A percentile compares a stretch with the other conserved stretches of the same genome.
phyloP scores from a whole-genome alignment of 257 asterid species.

The Nicotiana sylvestris region DNA sequence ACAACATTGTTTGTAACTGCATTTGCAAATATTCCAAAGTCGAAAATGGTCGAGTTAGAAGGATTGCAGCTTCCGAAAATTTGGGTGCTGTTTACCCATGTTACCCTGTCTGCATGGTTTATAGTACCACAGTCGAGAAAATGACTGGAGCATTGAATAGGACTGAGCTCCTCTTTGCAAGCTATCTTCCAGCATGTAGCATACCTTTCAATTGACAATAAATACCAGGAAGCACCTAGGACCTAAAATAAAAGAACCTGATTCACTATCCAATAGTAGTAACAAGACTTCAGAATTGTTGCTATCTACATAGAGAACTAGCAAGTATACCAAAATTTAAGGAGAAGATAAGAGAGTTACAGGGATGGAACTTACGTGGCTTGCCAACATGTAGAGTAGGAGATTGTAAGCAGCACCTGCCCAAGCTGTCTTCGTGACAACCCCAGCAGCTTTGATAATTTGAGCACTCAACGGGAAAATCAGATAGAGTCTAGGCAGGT shows the following conservation, averaged over 20 bases:
- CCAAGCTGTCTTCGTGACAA: slow-evolving; percentile 89
- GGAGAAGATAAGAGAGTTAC: not conserved
- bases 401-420: slow-evolving; percentile 87
- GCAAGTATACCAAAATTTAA: not conserved
- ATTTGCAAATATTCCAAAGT: slow-evolving; percentile 62
- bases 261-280: slow-evolving; percentile 4
- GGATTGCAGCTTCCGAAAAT: slow-evolving; percentile 65
- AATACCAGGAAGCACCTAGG: slow-evolving; percentile 83
- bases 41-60: slow-evolving; percentile 41
- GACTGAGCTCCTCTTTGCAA: slow-evolving; percentile 42
- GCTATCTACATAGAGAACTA: not conserved
- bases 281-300: not conserved
- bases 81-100: slow-evolving; percentile 52
- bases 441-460: slow-evolving; percentile 80
- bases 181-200: slow-evolving; percentile 80
- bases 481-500: slow-evolving; percentile 67
- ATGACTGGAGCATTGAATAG: slow-evolving; percentile 41
- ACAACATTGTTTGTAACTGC: slow-evolving; percentile 63
- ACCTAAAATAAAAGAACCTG: slow-evolving; percentile 33
- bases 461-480: slow-evolving; percentile 79
- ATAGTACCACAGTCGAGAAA: slow-evolving; percentile 69
- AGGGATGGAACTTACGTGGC: slow-evolving; percentile 48
- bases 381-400: slow-evolving; percentile 78
- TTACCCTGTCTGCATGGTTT: slow-evolving; percentile 33
- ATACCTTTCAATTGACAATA: slow-evolving; percentile 62